Conservation (phyloP, 2,329 filamentous ascomycete species). For the Neonectria neomacrospora region DNA sequence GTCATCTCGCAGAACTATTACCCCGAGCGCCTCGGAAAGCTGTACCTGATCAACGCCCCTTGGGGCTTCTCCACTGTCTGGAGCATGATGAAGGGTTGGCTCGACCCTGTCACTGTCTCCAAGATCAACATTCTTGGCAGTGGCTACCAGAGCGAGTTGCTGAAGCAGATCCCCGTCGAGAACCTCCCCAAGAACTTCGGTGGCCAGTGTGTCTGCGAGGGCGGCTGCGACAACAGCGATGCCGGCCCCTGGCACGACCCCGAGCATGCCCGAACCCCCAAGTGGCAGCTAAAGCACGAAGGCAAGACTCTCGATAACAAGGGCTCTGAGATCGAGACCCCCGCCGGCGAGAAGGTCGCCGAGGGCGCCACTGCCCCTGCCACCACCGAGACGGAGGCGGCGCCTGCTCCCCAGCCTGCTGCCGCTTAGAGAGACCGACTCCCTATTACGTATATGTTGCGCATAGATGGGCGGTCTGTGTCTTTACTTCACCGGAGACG, state of each 20-base stretch:
- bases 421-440: conserved; percentile 45
- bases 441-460: conserved; percentile 21
- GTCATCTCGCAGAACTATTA: conserved; percentile 98
- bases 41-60: conserved; percentile 98
- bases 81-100: conserved; percentile 87
- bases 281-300: conserved; percentile 67
- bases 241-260: conserved; percentile 87
- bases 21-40: conserved; percentile 92
- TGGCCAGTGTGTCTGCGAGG: conserved; percentile 82
- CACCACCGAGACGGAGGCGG: conserved; percentile 48
- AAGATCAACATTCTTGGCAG: conserved; percentile 94
- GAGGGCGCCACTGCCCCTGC: conserved; percentile 43
- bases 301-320: conserved; percentile 55
- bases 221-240: conserved; percentile 88
- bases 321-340: conserved; percentile 52
- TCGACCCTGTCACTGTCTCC: conserved; percentile 94
- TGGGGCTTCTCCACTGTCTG: conserved; percentile 95
- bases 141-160: conserved; percentile 84
- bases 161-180: conserved; percentile 86
- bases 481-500: conserved; percentile 38
- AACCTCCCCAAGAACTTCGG: conserved; percentile 91
- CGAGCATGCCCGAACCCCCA: conserved; percentile 72
- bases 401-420: conserved; percentile 51
- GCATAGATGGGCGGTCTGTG: conserved; percentile 35
- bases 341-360: conserved; percentile 44